These are phyloP conservation scores for Neonectria faginata DNA, from an alignment of 2,329 filamentous ascomycete genomes.

Conservation along the genomic window DNA sequence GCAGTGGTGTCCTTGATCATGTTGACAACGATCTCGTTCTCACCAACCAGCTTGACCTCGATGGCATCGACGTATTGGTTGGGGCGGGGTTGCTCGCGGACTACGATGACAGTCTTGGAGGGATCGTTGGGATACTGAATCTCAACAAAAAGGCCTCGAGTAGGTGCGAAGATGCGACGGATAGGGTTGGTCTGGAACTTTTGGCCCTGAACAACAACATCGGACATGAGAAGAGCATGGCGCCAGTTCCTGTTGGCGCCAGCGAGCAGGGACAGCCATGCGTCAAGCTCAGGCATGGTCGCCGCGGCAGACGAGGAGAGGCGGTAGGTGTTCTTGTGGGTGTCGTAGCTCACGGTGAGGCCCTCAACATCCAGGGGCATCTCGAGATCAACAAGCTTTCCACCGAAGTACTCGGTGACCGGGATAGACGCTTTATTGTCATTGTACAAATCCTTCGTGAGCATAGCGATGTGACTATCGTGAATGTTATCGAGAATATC, in stretches of 20 bases:
- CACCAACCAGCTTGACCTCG: constrained; percentile 79
- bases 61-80: constrained; percentile 91
- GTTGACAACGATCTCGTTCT: constrained; percentile 86
- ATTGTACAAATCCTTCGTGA: constrained; percentile 84
- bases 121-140: constrained; percentile 85
- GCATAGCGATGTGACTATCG: constrained; percentile 82
- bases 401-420: constrained; percentile 93
- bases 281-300: constrained; percentile 80
- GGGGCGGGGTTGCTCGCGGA: constrained; percentile 87
- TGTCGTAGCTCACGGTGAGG: constrained; percentile 83
- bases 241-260: constrained; percentile 91
- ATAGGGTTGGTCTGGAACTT: constrained; percentile 98
- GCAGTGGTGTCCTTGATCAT: constrained; percentile 95
- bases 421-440: constrained; percentile 81
- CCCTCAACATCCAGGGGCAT: constrained; percentile 85
- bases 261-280: constrained; percentile 90
- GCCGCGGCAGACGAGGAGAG: constrained; percentile 80
- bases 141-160: constrained; percentile 89
- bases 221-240: constrained; percentile 91
- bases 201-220: constrained; percentile 94
- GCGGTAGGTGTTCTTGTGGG: constrained; percentile 84
- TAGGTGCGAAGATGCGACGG: constrained; percentile 88
- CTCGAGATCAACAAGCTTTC: constrained; percentile 79
- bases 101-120: constrained; percentile 83
- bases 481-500: constrained; percentile 94